phyloP scores from a whole-genome alignment of 2,329 filamentous ascomycete species.

The Botrytis galanthina region DNA sequence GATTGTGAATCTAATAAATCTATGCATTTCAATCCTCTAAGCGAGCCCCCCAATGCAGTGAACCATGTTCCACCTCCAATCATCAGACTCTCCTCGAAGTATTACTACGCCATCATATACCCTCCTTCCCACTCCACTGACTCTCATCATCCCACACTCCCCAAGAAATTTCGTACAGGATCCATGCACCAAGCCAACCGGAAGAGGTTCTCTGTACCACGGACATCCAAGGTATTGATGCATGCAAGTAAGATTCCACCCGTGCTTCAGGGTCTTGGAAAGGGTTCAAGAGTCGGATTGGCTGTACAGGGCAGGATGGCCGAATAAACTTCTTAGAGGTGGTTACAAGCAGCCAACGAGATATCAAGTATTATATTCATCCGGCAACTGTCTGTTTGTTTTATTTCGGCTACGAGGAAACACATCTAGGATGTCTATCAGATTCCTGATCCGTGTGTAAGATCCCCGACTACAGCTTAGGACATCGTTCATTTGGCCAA shows the following conservation, averaged over 20 bases:
- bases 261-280: neutral
- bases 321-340: neutral
- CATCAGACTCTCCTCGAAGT: neutral
- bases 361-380: neutral
- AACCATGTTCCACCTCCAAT: neutral
- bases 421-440: neutral
- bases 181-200: neutral
- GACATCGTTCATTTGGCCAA: neutral
- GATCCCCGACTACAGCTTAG: neutral
- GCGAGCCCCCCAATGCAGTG: conserved; percentile 5
- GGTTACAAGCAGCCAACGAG: neutral
- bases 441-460: neutral
- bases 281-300: neutral
- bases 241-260: neutral
- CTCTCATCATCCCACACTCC: neutral
- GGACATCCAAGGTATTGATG: neutral
- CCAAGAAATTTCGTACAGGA: neutral
- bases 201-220: no score
- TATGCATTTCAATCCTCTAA: neutral
- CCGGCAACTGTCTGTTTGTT: neutral
- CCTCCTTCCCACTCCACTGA: neutral
- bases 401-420: neutral
- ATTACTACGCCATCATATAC: conserved; percentile 2
- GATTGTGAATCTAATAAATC: neutral
- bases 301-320: neutral